phyloP scores from a whole-genome alignment of 768 basidiomycete genomes.

The Heimioporus sp. region DNA sequence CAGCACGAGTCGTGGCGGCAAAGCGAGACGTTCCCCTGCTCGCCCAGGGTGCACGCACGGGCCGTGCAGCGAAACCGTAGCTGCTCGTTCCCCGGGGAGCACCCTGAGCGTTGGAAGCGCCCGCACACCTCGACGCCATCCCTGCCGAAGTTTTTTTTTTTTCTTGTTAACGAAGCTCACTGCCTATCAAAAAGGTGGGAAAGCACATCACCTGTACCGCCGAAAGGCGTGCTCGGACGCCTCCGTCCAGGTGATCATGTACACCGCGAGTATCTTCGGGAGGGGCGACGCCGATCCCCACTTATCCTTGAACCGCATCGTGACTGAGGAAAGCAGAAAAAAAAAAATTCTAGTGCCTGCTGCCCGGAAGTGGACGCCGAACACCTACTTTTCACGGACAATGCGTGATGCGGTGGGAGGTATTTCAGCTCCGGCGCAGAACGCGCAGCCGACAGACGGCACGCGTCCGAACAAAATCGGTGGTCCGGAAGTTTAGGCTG shows the following conservation, averaged over 20 bases:
- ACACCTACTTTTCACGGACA: constrained; percentile 8
- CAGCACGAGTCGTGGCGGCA: constrained; percentile 14
- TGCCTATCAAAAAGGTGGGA: neutral
- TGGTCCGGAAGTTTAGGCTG: constrained; percentile 12
- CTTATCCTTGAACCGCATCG: constrained; percentile 1
- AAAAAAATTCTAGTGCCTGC: too few relatives aligned
- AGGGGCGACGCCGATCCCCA: constrained; percentile 4
- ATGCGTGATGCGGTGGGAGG: constrained; percentile 8
- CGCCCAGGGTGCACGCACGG: constrained; percentile 24
- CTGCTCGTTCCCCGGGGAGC: constrained; percentile 18
- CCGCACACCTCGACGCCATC: constrained; percentile 14
- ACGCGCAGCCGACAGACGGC: constrained; percentile 6
- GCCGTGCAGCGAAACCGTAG: constrained; percentile 22
- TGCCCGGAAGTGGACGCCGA: too few relatives aligned
- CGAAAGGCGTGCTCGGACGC: constrained; percentile 8
- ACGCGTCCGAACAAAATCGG: constrained; percentile 20
- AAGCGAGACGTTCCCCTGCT: constrained; percentile 13
- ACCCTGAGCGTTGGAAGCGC: neutral
- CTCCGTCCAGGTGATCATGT: constrained; percentile 22
- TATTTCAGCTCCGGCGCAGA: constrained; percentile 16
- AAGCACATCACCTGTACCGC: constrained; percentile 12
- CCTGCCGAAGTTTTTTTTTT: constrained; percentile 6
- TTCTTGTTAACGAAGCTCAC: neutral
- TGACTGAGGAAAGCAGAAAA: constrained; percentile 10
- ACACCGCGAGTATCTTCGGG: constrained; percentile 17